Evolutionary conservation across 805 yeast genomes (phyloP).

Genomic region (Jamesozyma rosinii): DNA sequence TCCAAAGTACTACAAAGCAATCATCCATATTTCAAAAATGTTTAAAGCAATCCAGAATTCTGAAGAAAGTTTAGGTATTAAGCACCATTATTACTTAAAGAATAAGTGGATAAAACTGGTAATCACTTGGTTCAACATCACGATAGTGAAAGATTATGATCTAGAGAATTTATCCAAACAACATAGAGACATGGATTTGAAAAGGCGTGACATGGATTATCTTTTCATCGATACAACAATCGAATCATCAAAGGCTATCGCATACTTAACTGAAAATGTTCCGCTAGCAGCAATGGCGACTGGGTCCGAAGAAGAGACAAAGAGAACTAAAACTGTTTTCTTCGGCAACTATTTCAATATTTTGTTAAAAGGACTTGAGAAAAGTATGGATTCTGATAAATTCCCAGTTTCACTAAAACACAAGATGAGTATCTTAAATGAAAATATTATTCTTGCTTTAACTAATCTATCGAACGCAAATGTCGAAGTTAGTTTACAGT

Average conservation of each 20-base stretch:
- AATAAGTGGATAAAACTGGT: slow-evolving; percentile 39
- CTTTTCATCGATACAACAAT: slow-evolving; percentile 51
- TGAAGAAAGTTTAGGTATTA: slow-evolving; percentile 21
- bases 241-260: slow-evolving; percentile 53
- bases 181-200: slow-evolving; percentile 31
- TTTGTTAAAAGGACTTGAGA: slow-evolving; percentile 38
- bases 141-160: slow-evolving; percentile 37
- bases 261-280: slow-evolving; percentile 45
- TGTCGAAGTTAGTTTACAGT: slow-evolving; percentile 65
- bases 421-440: slow-evolving; percentile 48
- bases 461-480: slow-evolving; percentile 65
- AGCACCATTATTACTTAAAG: slow-evolving; percentile 40
- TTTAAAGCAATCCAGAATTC: slow-evolving; percentile 26
- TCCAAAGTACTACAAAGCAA: slow-evolving; percentile 24
- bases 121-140: slow-evolving; percentile 46
- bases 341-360: slow-evolving; percentile 66
- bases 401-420: slow-evolving; percentile 38
- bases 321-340: slow-evolving; percentile 47
- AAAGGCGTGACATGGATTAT: slow-evolving; percentile 37
- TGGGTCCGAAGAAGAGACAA: slow-evolving; percentile 42
- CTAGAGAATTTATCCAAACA: slow-evolving; percentile 25
- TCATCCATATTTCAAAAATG: slow-evolving; percentile 30
- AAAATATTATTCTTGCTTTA: slow-evolving; percentile 54
- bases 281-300: slow-evolving; percentile 54
- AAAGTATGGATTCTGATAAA: slow-evolving; percentile 29